Conservation (phyloP, 225 moss, liverwort and hornwort genomes). For the Neckera pumila region DNA sequence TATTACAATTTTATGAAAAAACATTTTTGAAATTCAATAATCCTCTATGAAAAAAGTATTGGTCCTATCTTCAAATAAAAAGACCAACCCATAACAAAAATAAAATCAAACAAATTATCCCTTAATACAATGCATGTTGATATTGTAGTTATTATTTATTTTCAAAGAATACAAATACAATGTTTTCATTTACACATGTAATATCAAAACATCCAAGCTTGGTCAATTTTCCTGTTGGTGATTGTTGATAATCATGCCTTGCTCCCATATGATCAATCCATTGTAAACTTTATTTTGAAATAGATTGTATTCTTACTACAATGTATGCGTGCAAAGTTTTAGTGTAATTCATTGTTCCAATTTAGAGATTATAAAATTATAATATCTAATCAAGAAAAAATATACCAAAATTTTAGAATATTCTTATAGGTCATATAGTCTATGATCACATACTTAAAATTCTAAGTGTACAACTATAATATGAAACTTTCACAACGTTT, state of each 20-base stretch:
- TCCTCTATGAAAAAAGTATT: rapidly evolving
- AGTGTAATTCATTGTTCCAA: not conserved
- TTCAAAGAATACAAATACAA: not conserved
- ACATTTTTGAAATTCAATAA: not conserved
- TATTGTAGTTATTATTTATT: not conserved
- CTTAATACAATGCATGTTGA: no score
- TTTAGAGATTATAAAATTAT: not conserved
- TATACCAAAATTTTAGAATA: not conserved
- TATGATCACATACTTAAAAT: no score
- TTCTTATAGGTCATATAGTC: no score
- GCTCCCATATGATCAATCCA: not conserved
- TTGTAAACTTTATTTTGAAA: not conserved
- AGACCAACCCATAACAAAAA: no score
- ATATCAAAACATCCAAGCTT: not conserved
- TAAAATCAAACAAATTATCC: rapidly evolving
- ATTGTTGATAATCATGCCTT: not conserved
- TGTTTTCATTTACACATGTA: not conserved
- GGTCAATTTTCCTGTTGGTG: not conserved
- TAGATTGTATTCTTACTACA: not conserved
- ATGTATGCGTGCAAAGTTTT: rapidly evolving
- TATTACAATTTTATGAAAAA: not conserved
- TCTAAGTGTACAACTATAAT: no score
- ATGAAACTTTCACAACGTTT: no score
- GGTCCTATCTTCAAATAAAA: not conserved
- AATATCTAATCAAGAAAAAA: not conserved